Evolutionary conservation across 805 yeast species (phyloP), one percentile per base, ranked within the genome.

Genomic region (Candida maesae): DNA sequence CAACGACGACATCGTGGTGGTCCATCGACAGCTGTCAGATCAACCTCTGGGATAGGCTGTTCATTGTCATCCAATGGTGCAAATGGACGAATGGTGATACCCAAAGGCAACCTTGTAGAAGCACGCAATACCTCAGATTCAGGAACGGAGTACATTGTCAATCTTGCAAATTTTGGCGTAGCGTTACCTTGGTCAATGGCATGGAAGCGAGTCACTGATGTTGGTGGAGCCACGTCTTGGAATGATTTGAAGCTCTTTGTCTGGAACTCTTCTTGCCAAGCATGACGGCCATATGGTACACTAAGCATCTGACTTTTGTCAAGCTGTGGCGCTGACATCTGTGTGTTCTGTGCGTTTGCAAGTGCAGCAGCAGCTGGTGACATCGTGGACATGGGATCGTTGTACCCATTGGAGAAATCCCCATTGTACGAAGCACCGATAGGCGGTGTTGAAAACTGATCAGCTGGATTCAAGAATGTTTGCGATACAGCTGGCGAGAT

Each of bases 1-100:
- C 99, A 93, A 47, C 98, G 81, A 50, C 78, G 76, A 64, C 99
- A 93, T 51, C 99, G 76, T 25, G 95, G 81, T 0, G 96, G 95
- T 1, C 88, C 87, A 13, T 71, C 71, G 30, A 68, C 57, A 6
- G 56, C 56, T 3, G 33, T 33, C 66, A 76, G 74, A 56, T 86
- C 90, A 5, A 82, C 80, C 5, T 73, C 70, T 0, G 95, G 95
- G 2, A 89, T 75, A 0, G 64, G 64, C 2, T 74, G 77, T 13
- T 73, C 81, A 35, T 68, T 60, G 6, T 64, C 59, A 24, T 67
- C 63, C 11, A 63, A 50, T 11, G 79, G 79, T 0, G 96, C 95
- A 69, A 93, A 88, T 5, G 99, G 99, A 39, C 87, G 76, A 17
- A 89, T 64, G 3, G 88, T 70, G 42, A 91, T 65, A 1, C 95